These are phyloP conservation scores for Insectozyma bohioensis DNA, from an alignment of 1,139 yeast genomes.

Conservation along the genomic window DNA sequence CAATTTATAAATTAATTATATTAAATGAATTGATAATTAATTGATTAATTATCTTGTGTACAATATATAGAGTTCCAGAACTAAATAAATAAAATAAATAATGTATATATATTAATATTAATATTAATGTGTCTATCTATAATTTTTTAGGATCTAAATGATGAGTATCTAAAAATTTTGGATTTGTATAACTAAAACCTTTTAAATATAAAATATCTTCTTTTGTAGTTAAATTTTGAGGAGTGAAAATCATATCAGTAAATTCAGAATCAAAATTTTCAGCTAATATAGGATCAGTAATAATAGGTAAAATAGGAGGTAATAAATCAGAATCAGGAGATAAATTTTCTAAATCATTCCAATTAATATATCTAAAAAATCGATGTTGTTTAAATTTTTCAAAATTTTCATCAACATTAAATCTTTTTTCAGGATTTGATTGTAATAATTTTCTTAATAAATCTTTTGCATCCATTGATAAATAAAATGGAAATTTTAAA, in stretches of 20 bases:
- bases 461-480: constrained; percentile 85
- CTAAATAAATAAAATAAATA: too few species aligned
- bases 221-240: constrained; percentile 18
- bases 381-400: constrained; percentile 62
- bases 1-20: constrained; percentile 10
- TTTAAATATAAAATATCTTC: constrained; percentile 40
- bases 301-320: constrained; percentile 86
- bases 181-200: constrained; percentile 46
- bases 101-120: constrained; percentile 2
- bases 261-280: constrained; percentile 90
- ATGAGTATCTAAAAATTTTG: constrained; percentile 27
- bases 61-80: not conserved
- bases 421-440: constrained; percentile 72
- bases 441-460: constrained; percentile 69
- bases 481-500: constrained; percentile 75
- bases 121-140: constrained; percentile 1
- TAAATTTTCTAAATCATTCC: constrained; percentile 61
- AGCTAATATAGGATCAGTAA: constrained; percentile 83
- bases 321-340: constrained; percentile 25
- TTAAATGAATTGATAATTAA: constrained; percentile 7
- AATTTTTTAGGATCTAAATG: constrained; percentile 7
- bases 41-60: not conserved
- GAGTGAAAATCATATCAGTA: constrained; percentile 67
- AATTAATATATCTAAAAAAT: constrained; percentile 76
- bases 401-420: constrained; percentile 60